Conservation (phyloP, 2,329 filamentous ascomycete species). For the Calonectria hongkongensis region DNA sequence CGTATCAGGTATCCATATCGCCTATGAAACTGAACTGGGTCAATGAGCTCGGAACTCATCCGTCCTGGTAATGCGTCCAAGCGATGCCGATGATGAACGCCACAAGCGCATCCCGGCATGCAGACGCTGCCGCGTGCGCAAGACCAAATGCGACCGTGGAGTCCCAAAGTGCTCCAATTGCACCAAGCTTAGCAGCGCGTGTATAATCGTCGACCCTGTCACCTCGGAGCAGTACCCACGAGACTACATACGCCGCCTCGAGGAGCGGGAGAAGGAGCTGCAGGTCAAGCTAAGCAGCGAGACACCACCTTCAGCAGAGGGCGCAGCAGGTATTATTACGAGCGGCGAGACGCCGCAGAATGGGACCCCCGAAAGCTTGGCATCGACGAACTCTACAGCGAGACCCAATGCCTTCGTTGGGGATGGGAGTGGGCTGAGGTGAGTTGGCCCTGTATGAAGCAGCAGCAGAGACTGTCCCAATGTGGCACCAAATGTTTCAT, state of each 20-base stretch:
- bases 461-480: background rate
- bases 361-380: conserved; percentile 32
- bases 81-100: conserved; percentile 32
- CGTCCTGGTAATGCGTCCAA: conserved; percentile 11
- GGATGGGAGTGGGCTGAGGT: conserved; percentile 40
- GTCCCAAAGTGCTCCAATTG: conserved; percentile 88
- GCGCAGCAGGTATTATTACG: background rate
- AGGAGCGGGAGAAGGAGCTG: conserved; percentile 41
- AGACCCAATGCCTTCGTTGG: conserved; percentile 39
- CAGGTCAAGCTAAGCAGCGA: conserved; percentile 27
- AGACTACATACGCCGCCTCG: conserved; percentile 40
- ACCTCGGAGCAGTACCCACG: conserved; percentile 42
- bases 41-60: conserved; percentile 15
- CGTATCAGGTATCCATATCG: background rate
- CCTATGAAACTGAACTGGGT: background rate
- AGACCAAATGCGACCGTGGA: conserved; percentile 86
- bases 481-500: too few relatives aligned
- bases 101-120: conserved; percentile 71
- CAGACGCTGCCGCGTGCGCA: conserved; percentile 84
- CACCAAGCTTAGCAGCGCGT: conserved; percentile 80
- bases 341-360: conserved; percentile 7
- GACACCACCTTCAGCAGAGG: conserved; percentile 7
- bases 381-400: conserved; percentile 32
- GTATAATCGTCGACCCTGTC: conserved; percentile 58
- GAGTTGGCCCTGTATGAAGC: background rate